Base-by-base conservation (phyloP, 2,329 filamentous ascomycete genomes). In the Fusarium buxicola region DNA sequence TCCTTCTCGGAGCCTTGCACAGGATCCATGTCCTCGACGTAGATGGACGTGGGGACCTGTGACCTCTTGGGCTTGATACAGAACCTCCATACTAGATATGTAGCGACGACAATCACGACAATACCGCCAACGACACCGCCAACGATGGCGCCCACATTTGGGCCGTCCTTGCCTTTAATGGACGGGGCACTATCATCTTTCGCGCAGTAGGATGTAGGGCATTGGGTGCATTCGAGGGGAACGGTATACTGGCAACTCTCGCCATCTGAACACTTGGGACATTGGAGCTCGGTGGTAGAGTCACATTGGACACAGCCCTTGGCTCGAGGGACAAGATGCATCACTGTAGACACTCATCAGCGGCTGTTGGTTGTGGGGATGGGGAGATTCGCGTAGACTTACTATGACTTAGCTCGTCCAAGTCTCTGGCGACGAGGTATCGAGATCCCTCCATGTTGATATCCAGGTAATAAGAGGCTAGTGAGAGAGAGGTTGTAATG, bases 91-190 rank as follows among this genome's bases (percentile, higher is more conserved):
- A 97, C 83, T 35, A 96, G 77, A 69, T 93, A 96, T 3, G 89
- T 89, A 49, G 91, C 74, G 32, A 92, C 77, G n/a, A 85, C 89
- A 48, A 98, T 83, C 40, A 88, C 83, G n/a, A 84, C 83, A 12
- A 98, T 76, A 66, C 93, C 95, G 63, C 93, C 95, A 38, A 98
- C 81, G 9, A 97, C 93, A 65, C 94, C 94, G 65, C 95, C 95
- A 2, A 91, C 94, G 65, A 99, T 97, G 30, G 92, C 92, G 36
- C 94, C 94, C 2, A 89, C 82, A 68, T 92, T 94, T 8, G 90
- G 85, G 8, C 85, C 83, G 10, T 79, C 78, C 32, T 70, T 72
- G 39, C 66, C 60, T 12, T 55, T 50, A 27, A 45, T 55, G 51
- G 65, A 58, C 58, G 50, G 36, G 56, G 51, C 21, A 62, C 46